Evolutionary conservation across 495 filamentous ascomycete genomes (phyloP).

Genomic region (Talaromyces thailandensis): DNA sequence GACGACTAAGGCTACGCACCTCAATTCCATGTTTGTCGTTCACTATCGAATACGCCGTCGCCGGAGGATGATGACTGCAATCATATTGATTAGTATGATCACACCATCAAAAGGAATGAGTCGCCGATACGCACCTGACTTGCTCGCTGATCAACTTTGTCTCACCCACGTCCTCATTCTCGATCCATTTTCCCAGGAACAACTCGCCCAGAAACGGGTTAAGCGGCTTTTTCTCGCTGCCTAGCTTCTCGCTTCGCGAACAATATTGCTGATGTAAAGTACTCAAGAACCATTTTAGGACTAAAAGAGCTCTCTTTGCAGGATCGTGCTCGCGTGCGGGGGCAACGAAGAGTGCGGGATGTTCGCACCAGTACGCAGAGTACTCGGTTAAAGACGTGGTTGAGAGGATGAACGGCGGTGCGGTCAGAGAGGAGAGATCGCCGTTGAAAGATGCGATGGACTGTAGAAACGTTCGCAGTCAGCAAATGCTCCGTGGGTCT

Average conservation of each 20-base stretch:
- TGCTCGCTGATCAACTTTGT: conserved; percentile 70
- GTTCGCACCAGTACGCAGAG: conserved; percentile 94
- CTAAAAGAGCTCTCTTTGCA: conserved; percentile 73
- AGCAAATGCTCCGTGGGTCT: background rate
- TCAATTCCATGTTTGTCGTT: conserved; percentile 76
- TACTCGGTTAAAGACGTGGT: conserved; percentile 89
- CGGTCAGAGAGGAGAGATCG: conserved; percentile 87
- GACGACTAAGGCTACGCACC: conserved; percentile 23
- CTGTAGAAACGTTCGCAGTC: conserved; percentile 28
- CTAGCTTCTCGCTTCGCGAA: conserved; percentile 80
- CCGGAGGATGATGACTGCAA: conserved; percentile 88
- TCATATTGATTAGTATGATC: background rate
- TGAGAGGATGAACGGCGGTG: conserved; percentile 92
- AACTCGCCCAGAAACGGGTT: conserved; percentile 88
- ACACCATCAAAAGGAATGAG: background rate
- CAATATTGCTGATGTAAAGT: conserved; percentile 94
- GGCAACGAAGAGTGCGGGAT: conserved; percentile 79
- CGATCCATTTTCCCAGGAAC: conserved; percentile 82
- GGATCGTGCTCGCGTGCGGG: conserved; percentile 74
- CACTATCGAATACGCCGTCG: conserved; percentile 86
- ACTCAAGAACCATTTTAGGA: conserved; percentile 95
- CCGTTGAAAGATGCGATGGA: conserved; percentile 96
- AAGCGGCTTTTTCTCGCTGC: conserved; percentile 95
- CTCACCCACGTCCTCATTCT: conserved; percentile 52
- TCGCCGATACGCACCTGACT: conserved; percentile 52